phyloP scores from a whole-genome alignment of 768 basidiomycete genomes.

The Stropharia rugosoannulata region DNA sequence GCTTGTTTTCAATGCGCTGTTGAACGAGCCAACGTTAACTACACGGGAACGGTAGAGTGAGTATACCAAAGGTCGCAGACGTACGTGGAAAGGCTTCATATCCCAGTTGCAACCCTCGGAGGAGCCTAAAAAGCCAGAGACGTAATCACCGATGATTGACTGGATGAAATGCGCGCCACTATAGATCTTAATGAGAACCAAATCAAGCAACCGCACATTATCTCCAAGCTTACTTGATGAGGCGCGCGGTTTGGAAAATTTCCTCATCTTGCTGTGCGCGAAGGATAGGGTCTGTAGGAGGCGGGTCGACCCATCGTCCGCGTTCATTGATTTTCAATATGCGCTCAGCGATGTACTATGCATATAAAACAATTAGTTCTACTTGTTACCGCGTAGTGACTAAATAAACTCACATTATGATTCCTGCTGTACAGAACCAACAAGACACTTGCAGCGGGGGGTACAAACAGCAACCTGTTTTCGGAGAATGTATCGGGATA shows the following conservation, averaged over 20 bases:
- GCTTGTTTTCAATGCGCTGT: constrained; percentile 35
- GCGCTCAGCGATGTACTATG: constrained; percentile 52
- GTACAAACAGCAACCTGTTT: constrained; percentile 48
- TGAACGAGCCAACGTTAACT: no score
- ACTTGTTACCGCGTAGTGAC: no score
- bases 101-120: constrained; percentile 52
- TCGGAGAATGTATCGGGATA: constrained; percentile 57
- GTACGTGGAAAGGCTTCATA: constrained; percentile 46
- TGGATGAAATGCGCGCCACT: constrained; percentile 53
- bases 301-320: constrained; percentile 42
- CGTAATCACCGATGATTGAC: constrained; percentile 57
- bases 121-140: constrained; percentile 55
- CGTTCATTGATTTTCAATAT: constrained; percentile 57
- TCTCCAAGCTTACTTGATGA: constrained; percentile 40
- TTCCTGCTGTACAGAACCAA: constrained; percentile 58
- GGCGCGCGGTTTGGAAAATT: constrained; percentile 56
- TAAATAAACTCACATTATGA: constrained; percentile 44
- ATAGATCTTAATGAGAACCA: not conserved
- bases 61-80: not conserved
- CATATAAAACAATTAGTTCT: not conserved
- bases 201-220: no score
- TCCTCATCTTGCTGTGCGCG: constrained; percentile 45
- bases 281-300: constrained; percentile 26
- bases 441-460: constrained; percentile 52
- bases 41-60: not conserved